These are phyloP conservation scores for Tulasnella sp. DNA, from an alignment of 768 basidiomycete species.

Conservation along the genomic window DNA sequence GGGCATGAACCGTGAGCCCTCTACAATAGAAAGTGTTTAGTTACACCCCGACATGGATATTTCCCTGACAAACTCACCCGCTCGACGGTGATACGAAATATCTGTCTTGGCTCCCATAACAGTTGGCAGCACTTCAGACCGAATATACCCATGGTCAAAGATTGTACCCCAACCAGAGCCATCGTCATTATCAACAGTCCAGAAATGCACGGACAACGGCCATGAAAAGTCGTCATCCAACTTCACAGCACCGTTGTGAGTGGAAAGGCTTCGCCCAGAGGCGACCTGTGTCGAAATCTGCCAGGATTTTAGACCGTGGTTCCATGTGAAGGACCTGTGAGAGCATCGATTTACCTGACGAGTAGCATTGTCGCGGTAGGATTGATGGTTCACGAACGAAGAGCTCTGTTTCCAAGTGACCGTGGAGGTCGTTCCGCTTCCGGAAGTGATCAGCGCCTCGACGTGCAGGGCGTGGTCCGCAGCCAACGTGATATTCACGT, in stretches of 20 bases:
- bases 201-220: constrained; percentile 37
- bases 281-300: constrained; percentile 31
- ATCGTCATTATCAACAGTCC: constrained; percentile 24
- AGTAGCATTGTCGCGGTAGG: constrained; percentile 38
- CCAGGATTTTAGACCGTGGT: not conserved
- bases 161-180: constrained; percentile 24
- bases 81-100: constrained; percentile 46
- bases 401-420: constrained; percentile 55
- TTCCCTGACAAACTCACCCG: constrained; percentile 17
- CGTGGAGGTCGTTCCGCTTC: constrained; percentile 42
- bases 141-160: constrained; percentile 61
- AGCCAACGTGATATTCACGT: constrained; percentile 47
- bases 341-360: constrained; percentile 36
- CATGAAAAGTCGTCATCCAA: constrained; percentile 44
- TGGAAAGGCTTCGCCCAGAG: constrained; percentile 36
- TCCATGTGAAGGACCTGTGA: constrained; percentile 16
- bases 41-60: not conserved
- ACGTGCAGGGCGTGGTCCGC: constrained; percentile 48
- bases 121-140: constrained; percentile 45
- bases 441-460: constrained; percentile 47
- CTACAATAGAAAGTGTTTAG: constrained; percentile 22
- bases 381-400: constrained; percentile 50
- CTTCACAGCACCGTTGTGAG: constrained; percentile 35
- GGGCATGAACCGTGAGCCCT: constrained; percentile 37
- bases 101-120: constrained; percentile 49